These are phyloP conservation scores for Phascolomyces articulosus DNA, from an alignment of 371 early-diverging fungal species.

Conservation along the genomic window DNA sequence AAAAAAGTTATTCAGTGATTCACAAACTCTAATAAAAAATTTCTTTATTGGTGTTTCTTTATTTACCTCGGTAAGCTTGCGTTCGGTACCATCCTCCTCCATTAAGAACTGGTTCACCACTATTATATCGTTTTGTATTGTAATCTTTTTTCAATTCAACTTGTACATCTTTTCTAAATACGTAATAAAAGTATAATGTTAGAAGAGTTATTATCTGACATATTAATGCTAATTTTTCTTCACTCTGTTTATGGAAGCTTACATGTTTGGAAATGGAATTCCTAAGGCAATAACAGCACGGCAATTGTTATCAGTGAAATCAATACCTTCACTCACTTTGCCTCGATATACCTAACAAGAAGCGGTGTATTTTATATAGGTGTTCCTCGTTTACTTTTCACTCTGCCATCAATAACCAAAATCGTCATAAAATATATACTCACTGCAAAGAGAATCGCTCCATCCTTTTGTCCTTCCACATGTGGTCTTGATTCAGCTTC, in stretches of 20 bases:
- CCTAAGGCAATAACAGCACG: slow-evolving; percentile 91
- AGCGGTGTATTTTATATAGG: slow-evolving; percentile 32
- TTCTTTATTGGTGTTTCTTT: too few relatives aligned
- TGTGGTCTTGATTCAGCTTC: not conserved
- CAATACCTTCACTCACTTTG: slow-evolving; percentile 95
- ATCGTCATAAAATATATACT: slow-evolving; percentile 21
- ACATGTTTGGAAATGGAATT: slow-evolving; percentile 84
- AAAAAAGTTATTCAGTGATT: not conserved
- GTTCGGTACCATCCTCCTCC: slow-evolving; percentile 65
- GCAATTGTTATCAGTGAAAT: slow-evolving; percentile 88
- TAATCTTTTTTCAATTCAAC: slow-evolving; percentile 45
- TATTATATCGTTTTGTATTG: slow-evolving; percentile 26
- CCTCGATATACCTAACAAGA: slow-evolving; percentile 76
- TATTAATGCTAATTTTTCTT: too few relatives aligned
- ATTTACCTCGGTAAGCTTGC: slow-evolving; percentile 77
- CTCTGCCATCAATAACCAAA: too few relatives aligned
- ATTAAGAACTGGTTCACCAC: slow-evolving; percentile 17
- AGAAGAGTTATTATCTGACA: too few relatives aligned
- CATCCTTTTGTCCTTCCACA: slow-evolving; percentile 25
- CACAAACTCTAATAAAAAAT: too few relatives aligned
- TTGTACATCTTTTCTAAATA: slow-evolving; percentile 37
- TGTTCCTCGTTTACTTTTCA: too few relatives aligned
- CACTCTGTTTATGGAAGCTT: slow-evolving; percentile 11
- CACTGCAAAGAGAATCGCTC: slow-evolving; percentile 68
- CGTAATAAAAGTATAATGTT: not conserved